phyloP scores from a whole-genome alignment of 2,329 filamentous ascomycete genomes.

The Trichoderma aggressivum region DNA sequence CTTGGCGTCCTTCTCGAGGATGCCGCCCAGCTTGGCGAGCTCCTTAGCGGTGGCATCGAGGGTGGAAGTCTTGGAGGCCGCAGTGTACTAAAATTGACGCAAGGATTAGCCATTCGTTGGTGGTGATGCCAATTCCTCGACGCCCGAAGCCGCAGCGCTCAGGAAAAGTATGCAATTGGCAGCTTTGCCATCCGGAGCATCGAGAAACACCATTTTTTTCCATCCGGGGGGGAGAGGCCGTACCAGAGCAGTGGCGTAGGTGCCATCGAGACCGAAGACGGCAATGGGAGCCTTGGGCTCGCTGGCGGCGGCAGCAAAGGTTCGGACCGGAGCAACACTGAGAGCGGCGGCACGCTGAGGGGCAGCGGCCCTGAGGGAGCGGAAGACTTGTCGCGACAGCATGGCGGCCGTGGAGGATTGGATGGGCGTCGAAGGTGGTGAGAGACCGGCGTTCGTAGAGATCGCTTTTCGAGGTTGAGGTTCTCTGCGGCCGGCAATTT shows the following conservation, averaged over 20 bases:
- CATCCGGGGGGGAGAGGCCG: conserved; percentile 37
- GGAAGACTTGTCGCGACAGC: conserved; percentile 59
- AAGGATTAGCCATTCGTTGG: conserved; percentile 25
- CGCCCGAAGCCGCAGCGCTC: neutral
- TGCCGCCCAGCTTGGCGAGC: conserved; percentile 64
- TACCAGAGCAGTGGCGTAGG: conserved; percentile 98
- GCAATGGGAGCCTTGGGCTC: conserved; percentile 81
- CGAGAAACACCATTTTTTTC: neutral
- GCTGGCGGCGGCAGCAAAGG: conserved; percentile 71
- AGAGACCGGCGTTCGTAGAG: conserved; percentile 29
- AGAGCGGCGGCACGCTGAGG: conserved; percentile 53
- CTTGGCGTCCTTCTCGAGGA: conserved; percentile 81
- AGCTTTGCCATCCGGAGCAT: neutral
- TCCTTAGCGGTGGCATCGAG: conserved; percentile 85
- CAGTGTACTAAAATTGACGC: conserved; percentile 75
- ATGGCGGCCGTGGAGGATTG: conserved; percentile 38
- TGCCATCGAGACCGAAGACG: conserved; percentile 94
- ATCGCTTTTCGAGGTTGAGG: conserved; percentile 34
- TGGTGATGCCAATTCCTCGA: neutral
- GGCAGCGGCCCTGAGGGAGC: conserved; percentile 55
- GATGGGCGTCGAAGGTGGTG: conserved; percentile 28
- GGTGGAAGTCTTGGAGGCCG: conserved; percentile 79
- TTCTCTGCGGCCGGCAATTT: conserved; percentile 42
- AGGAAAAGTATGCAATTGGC: neutral
- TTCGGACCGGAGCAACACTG: conserved; percentile 58